Evolutionary conservation across 768 basidiomycete species (phyloP), one percentile per base, ranked within the genome.

Genomic region (Plicaturopsis crispa): DNA sequence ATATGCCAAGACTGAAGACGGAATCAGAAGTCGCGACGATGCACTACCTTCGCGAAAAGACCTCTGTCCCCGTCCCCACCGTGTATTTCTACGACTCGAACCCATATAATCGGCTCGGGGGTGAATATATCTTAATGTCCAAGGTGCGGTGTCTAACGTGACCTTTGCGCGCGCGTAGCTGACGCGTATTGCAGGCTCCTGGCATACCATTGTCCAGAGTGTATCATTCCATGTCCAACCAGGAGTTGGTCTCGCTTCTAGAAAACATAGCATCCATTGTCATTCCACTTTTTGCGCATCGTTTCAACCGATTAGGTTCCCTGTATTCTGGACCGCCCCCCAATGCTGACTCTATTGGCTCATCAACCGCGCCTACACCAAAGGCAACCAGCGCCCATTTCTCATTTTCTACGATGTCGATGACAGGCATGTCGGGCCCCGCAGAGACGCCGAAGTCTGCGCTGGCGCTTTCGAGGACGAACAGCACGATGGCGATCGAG

Each of bases 11-110:
- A 23, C 70, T 88, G 47, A 91, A 91, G 63, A 88, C 84, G 3
- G 81, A 85, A 55, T 89, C 87, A 0, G 88, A 91, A 53, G 82
- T 88, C 6, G 86, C 87, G 3, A 91, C 87, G 0, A 79, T 90
- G 64, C 70, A 72, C n/a, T 90, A 80, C 54, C 69, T 91, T 19
- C 78, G 83, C 35, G 67, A 79, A 47, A 69, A 75, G 46, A 84
- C 84, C 4, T 59, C 62, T 39, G 66, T 89, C 16, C 86, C 87
- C 1, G 81, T 90, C 13, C 86, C 88, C 0, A 68, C 61, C 21
- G 75, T 91, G 4, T 84, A 82, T 44, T 73, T 77, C 55, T 81
- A 84, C 55, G 85, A 90, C 49, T 71, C 86, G 1, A 88, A 88
- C 51, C 87, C 86, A 7, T 85, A 76, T 55, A 90, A 91, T 54